Conservation (phyloP, 176 grass and related monocot species). For the Tuctoria greenei region DNA sequence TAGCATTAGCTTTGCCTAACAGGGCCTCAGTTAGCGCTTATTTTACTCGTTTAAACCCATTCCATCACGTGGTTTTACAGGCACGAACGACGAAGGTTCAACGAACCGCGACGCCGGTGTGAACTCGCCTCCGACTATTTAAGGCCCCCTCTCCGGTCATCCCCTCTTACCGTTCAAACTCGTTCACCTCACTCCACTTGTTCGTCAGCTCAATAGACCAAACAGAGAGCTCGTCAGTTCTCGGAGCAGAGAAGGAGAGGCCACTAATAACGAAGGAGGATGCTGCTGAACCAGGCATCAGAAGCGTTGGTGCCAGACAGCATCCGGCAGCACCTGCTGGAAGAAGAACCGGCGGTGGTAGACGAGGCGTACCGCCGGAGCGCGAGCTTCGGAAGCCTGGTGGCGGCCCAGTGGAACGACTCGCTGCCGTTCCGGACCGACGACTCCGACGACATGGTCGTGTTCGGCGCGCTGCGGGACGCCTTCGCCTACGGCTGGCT, state of each 20-base stretch:
- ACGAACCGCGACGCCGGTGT: slow-evolving; percentile 41
- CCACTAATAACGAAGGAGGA: not conserved
- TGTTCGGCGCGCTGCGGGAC: slow-evolving; percentile 62
- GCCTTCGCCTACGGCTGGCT: slow-evolving; percentile 75
- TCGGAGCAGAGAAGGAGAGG: not conserved
- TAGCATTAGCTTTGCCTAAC: slow-evolving; percentile 17
- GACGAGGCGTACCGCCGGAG: slow-evolving; percentile 20
- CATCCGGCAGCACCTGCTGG: slow-evolving; percentile 65
- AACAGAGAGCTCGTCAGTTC: not conserved
- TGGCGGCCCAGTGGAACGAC: slow-evolving; percentile 60
- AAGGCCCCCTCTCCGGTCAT: not conserved
- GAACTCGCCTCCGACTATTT: slow-evolving; percentile 31
- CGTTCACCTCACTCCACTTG: not conserved
- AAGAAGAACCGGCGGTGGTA: slow-evolving; percentile 40
- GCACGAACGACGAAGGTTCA: slow-evolving; percentile 54
- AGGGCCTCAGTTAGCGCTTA: not conserved
- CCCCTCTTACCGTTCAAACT: slow-evolving; percentile 27
- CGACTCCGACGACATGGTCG: slow-evolving; percentile 93
- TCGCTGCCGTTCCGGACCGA: slow-evolving; percentile 71
- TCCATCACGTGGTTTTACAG: slow-evolving; percentile 51
- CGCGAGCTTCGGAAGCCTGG: slow-evolving; percentile 77
- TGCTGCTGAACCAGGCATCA: slow-evolving; percentile 45
- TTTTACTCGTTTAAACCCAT: slow-evolving; percentile 5
- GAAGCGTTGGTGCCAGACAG: slow-evolving; percentile 46
- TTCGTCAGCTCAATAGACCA: slow-evolving; percentile 27